Percentiles rank a stretch among this genome's conserved stretches.
These are phyloP conservation scores for Nemania bipapillata DNA, from an alignment of 2,329 filamentous ascomycete genomes.

Conservation along the genomic window DNA sequence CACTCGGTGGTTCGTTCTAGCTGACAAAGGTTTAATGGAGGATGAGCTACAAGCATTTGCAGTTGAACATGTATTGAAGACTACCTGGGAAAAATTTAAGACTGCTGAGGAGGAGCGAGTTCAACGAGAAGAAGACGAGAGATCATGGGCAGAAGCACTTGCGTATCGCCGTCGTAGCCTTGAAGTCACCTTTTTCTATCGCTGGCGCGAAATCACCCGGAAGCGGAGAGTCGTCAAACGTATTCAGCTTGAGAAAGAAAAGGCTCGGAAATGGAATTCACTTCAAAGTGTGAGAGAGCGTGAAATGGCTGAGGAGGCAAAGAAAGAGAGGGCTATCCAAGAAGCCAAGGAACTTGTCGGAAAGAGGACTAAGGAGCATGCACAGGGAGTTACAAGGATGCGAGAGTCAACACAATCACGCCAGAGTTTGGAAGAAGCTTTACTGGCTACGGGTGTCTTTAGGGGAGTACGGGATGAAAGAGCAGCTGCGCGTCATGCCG, in stretches of 20 bases:
- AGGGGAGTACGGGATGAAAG: conserved; percentile 45
- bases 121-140: conserved; percentile 61
- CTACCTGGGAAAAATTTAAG: conserved; percentile 57
- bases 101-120: conserved; percentile 56
- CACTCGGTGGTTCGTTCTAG: conserved; percentile 65
- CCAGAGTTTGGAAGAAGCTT: conserved; percentile 46
- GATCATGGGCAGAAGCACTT: conserved; percentile 59
- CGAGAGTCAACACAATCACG: conserved; percentile 40
- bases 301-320: conserved; percentile 39
- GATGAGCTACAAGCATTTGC: conserved; percentile 60
- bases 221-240: conserved; percentile 62
- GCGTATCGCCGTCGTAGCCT: conserved; percentile 63
- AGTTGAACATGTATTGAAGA: conserved; percentile 58
- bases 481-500: conserved; percentile 45
- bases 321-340: conserved; percentile 39
- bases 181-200: conserved; percentile 66
- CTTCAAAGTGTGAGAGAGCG: conserved; percentile 47
- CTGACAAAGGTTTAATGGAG: conserved; percentile 64
- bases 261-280: conserved; percentile 59
- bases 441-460: conserved; percentile 48
- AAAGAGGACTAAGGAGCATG: conserved; percentile 39
- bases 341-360: conserved; percentile 45
- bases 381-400: conserved; percentile 37
- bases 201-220: conserved; percentile 64
- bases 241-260: conserved; percentile 63